phyloP scores from a whole-genome alignment of 2,329 filamentous ascomycete species.

The Sporothrix dimorphospora region DNA sequence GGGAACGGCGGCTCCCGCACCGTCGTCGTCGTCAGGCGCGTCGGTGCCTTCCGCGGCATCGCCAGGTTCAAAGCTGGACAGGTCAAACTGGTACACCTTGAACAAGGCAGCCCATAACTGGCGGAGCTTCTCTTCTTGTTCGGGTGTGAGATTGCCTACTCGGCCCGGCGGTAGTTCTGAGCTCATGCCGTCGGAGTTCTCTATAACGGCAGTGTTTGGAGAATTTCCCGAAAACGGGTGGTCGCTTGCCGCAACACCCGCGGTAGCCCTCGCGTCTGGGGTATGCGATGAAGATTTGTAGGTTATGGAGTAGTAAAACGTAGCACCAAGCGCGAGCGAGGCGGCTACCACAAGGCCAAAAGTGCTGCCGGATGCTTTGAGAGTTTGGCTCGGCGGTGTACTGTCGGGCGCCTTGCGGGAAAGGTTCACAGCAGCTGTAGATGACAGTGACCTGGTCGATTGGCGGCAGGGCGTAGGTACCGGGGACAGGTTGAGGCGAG shows the following conservation, averaged over 20 bases:
- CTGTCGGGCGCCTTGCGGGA: background rate
- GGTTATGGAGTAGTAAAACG: background rate
- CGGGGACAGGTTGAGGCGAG: background rate
- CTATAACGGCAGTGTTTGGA: background rate
- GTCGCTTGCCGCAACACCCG: background rate
- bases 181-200: constrained; percentile 31
- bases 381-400: background rate
- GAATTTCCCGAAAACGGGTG: background rate
- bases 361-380: constrained; percentile 28
- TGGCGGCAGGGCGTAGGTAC: background rate
- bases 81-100: constrained; percentile 70
- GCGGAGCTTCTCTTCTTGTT: constrained; percentile 85
- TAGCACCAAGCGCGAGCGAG: constrained; percentile 20
- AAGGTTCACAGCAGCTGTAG: background rate
- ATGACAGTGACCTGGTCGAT: background rate
- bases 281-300: background rate
- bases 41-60: constrained; percentile 39
- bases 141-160: constrained; percentile 82
- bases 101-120: constrained; percentile 82
- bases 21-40: constrained; percentile 39
- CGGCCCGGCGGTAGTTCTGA: constrained; percentile 65
- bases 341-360: constrained; percentile 20
- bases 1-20: constrained; percentile 33
- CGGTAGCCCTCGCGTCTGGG: background rate
- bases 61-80: constrained; percentile 39